Conservation (phyloP, 345 rosid species). For the Boechera stricta region DNA sequence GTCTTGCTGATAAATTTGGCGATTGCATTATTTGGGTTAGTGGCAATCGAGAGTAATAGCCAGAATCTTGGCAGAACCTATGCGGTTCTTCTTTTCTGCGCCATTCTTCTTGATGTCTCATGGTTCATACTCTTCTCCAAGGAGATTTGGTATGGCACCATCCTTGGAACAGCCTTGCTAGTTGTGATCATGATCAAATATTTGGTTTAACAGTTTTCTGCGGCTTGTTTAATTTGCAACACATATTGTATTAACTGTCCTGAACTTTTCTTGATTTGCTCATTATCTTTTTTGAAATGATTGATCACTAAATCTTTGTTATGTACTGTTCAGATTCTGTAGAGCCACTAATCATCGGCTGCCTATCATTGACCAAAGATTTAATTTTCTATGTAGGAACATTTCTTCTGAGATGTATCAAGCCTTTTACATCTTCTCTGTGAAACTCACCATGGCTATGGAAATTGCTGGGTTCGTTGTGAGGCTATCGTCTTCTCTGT, state of each 20-base stretch:
- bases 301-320: background rate
- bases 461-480: slow-evolving; percentile 76
- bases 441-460: slow-evolving; percentile 82
- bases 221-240: slow-evolving; percentile 8
- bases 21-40: slow-evolving; percentile 78
- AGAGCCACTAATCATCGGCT: background rate
- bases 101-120: slow-evolving; percentile 63
- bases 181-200: background rate
- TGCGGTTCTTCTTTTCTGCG: slow-evolving; percentile 72
- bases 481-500: slow-evolving; percentile 74
- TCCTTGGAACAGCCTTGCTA: background rate
- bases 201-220: background rate
- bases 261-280: slow-evolving; percentile 2
- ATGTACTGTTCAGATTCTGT: background rate
- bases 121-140: slow-evolving; percentile 70
- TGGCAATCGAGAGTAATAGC: slow-evolving; percentile 80
- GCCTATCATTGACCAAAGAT: background rate
- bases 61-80: slow-evolving; percentile 77
- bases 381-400: slow-evolving; percentile 50
- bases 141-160: slow-evolving; percentile 60
- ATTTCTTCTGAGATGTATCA: slow-evolving; percentile 62
- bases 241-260: background rate
- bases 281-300: slow-evolving; percentile 7
- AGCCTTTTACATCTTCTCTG: slow-evolving; percentile 62
- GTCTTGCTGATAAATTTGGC: slow-evolving; percentile 67